Base-by-base conservation (phyloP, 495 filamentous ascomycete genomes). In the Penicillium diatomitis region DNA sequence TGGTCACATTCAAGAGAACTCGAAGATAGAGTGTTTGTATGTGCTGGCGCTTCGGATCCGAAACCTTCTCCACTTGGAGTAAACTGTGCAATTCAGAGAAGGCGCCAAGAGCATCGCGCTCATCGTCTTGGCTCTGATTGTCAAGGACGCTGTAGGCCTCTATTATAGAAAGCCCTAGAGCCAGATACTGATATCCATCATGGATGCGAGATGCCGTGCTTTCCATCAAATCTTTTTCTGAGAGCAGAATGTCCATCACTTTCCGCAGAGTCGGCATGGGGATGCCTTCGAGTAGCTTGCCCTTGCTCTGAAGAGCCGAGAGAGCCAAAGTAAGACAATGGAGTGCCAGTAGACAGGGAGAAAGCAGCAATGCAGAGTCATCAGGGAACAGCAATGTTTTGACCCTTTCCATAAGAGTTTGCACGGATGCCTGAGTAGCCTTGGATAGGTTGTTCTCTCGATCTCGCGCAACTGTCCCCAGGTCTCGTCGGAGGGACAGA, bases 1-100 rank as follows among this genome's bases (percentile, higher is more conserved):
- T 96, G 10, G 90, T 92, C 10, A 91, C 69, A 65, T 96, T 96
- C 54, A 96, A 73, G 40, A 83, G 78, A 29, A 97, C 80, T 47
- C 87, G 82, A 41, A 95, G 70, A 44, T 68, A 72, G 6, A 70
- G 58, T 7, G 49, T 51, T 34, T 60, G 48, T 29, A 70, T 54
- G 32, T 56, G 50, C 28, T 55, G 51, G 34, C 42, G 49, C 29
- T 44, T 51, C 10, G 52, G 32, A 44, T 52, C 50, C 5, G 32
- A 36, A 5, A 54, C 34, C 4, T 41, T 27, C 6, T 54, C 51
- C 4, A 47, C 39, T 9, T 43, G 34, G 36, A 74, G 54, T 38
- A 74, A 49, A 12, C 52, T 38, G 49, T 65, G 58, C 8, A 67
- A 54, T 20, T 39, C 54, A 7, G 62, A 49, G 52, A 74, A 64